Base-by-base conservation (phyloP, 106 monocot genomes). In the Xerophyta viscosa region DNA sequence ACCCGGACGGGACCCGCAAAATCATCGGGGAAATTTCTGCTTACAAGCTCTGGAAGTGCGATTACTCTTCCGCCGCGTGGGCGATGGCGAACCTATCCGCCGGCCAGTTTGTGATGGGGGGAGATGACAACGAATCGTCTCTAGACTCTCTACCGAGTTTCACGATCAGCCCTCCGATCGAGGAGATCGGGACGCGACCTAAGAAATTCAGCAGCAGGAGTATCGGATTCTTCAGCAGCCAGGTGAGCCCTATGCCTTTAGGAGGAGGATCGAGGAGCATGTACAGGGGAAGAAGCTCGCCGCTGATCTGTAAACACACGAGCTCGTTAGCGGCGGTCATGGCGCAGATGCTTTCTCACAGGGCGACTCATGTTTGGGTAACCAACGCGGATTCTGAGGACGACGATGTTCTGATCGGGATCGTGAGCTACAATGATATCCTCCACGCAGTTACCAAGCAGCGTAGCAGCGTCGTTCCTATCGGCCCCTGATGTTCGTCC, bases 311-410 rank as follows among this genome's bases (percentile, higher is more conserved):
- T 65, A 75, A 82, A 67, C 22, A 48, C 14, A 75, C 77, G 6
- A 96, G 84, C 60, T 82, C 94, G 1, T 56, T 96, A 23, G 94
- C 94, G 0, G 94, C 94, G 0, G 94, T 96, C 41, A 96, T 96
- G 94, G 94, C 94, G 1, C 94, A 96, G 73, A 70, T 96, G 84
- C 64, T 96, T 41, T 96, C 94, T 5, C 84, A 96, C 49, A 50
- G 94, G 11, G 88, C 94, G 0, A 88, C 94, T 0, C 94, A 88
- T 62, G 84, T 96, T 15, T 96, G 94, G 94, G 94, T 96, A 41
- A 88, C 82, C 0, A 81, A 94, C 36, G 64, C 60, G 0, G 88
- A 63, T 6, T 31, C 48, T 2, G 65, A 61, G 19, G 74, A 75
- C 24, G 78, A 82, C 48, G n/a, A n/a, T n/a, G 50, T 68, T 24